Percentiles rank a stretch among this genome's conserved stretches.
These are phyloP conservation scores for Amaranthus cruentus DNA, from an alignment of 148 eudicot species.

Conservation along the genomic window DNA sequence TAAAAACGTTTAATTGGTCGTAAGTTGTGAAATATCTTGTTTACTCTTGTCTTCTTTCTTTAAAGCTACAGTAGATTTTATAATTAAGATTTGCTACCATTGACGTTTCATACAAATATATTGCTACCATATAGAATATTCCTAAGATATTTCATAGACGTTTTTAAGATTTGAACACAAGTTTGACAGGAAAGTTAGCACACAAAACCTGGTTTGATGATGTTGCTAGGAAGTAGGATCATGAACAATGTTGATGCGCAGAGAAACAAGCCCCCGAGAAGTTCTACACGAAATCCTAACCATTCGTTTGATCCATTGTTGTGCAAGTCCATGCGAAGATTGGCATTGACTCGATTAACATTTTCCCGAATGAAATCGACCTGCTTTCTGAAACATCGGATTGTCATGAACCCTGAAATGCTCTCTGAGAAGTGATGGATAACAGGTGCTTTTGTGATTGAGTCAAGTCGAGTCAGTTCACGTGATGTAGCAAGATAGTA, in stretches of 20 bases:
- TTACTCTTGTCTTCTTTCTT: too few species aligned
- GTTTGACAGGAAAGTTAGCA: neutral
- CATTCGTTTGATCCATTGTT: conserved; percentile 89
- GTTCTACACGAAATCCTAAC: conserved; percentile 90
- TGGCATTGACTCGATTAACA: conserved; percentile 66
- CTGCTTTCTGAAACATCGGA: conserved; percentile 82
- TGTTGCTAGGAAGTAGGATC: conserved; percentile 75
- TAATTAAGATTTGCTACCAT: too few species aligned
- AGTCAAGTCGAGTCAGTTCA: conserved; percentile 88
- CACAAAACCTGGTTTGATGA: conserved; percentile 72
- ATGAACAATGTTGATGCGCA: conserved; percentile 76
- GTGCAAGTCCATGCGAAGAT: conserved; percentile 90
- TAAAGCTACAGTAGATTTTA: too few species aligned
- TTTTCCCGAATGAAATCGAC: conserved; percentile 60
- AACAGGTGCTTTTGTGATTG: conserved; percentile 94
- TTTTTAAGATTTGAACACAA: too few species aligned
- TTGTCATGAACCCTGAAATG: conserved; percentile 90
- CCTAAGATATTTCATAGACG: too few species aligned
- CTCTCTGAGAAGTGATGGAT: conserved; percentile 97
- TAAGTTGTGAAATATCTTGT: too few species aligned
- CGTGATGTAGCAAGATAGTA: conserved; percentile 88
- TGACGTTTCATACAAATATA: too few species aligned
- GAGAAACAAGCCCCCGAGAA: conserved; percentile 69
- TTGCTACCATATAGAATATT: too few species aligned
- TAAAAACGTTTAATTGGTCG: too few species aligned